Conservation (phyloP, 2,329 filamentous ascomycete species). For the Paecilomyces sp. region DNA sequence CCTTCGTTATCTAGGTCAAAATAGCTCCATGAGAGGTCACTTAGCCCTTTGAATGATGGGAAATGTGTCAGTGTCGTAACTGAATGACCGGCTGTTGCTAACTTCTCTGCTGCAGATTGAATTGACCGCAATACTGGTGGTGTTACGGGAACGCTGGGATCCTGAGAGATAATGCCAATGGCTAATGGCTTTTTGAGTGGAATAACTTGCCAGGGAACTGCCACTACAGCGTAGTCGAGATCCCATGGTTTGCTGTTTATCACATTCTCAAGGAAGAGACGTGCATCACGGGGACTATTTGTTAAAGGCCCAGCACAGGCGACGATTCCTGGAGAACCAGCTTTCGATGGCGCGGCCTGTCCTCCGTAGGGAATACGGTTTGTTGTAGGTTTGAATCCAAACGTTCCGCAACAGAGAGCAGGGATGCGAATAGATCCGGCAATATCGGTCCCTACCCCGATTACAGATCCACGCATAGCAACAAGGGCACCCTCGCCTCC, state of each 20-base stretch:
- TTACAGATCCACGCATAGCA: conserved; percentile 23
- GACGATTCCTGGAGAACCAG: conserved; percentile 12
- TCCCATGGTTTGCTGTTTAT: conserved; percentile 13
- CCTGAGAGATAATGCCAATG: conserved; percentile 14
- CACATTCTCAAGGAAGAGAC: conserved; percentile 14
- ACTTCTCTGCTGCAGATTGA: not conserved
- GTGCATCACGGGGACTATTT: conserved; percentile 17
- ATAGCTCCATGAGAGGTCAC: conserved; percentile 14
- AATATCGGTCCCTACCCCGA: conserved; percentile 28
- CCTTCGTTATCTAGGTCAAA: not conserved
- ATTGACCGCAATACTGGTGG: not conserved
- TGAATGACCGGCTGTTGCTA: not conserved
- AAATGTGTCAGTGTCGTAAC: conserved; percentile 17
- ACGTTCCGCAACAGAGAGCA: conserved; percentile 25
- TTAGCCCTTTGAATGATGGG: conserved; percentile 37
- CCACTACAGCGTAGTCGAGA: conserved; percentile 15
- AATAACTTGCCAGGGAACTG: conserved; percentile 16
- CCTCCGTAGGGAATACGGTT: conserved; percentile 24
- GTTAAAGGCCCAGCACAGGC: conserved; percentile 14
- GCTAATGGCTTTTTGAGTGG: conserved; percentile 2
- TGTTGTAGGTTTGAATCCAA: conserved; percentile 28
- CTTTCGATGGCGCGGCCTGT: conserved; percentile 6
- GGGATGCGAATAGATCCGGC: conserved; percentile 29
- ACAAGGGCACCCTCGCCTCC: conserved; percentile 30
- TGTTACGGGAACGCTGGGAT: not conserved